Evolutionary conservation across 345 rosid species (phyloP).

Genomic region (Syzygium grande): DNA sequence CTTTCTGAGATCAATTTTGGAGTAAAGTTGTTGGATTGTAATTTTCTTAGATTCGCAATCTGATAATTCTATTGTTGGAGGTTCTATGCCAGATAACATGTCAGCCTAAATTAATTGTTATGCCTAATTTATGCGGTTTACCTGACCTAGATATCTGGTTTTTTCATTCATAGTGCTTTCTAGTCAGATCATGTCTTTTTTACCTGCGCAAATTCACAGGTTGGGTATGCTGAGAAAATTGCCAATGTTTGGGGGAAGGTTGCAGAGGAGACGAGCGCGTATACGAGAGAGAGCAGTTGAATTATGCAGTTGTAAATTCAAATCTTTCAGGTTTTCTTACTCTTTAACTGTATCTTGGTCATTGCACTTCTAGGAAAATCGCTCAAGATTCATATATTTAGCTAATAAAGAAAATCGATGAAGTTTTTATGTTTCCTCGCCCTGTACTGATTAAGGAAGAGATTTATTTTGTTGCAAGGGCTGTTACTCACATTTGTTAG

Average conservation of each 20-base stretch:
- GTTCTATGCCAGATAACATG: neutral
- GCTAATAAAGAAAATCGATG: neutral
- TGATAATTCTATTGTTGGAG: neutral
- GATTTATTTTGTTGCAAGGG: neutral
- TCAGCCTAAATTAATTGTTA: neutral
- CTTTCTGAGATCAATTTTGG: neutral
- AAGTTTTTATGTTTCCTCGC: neutral
- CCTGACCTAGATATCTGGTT: neutral
- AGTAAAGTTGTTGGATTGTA: neutral
- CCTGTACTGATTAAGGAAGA: neutral
- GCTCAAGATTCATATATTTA: neutral
- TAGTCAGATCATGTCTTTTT: neutral
- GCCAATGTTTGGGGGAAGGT: constrained; percentile 83
- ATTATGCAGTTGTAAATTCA: constrained; percentile 30
- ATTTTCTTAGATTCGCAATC: neutral
- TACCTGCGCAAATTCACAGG: constrained; percentile 28
- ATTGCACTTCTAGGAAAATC: constrained; percentile 9
- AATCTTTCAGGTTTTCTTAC: constrained; percentile 4
- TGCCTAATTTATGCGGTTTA: neutral
- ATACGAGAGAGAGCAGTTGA: constrained; percentile 43
- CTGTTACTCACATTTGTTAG: neutral
- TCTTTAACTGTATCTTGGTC: constrained; percentile 2
- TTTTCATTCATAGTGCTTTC: neutral
- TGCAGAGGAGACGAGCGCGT: constrained; percentile 78
- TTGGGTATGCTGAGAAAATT: constrained; percentile 93